Percentiles rank a stretch among this genome's conserved stretches.
Conservation (phyloP, 768 basidiomycete genomes). For the Lactarius sanguifluus region DNA sequence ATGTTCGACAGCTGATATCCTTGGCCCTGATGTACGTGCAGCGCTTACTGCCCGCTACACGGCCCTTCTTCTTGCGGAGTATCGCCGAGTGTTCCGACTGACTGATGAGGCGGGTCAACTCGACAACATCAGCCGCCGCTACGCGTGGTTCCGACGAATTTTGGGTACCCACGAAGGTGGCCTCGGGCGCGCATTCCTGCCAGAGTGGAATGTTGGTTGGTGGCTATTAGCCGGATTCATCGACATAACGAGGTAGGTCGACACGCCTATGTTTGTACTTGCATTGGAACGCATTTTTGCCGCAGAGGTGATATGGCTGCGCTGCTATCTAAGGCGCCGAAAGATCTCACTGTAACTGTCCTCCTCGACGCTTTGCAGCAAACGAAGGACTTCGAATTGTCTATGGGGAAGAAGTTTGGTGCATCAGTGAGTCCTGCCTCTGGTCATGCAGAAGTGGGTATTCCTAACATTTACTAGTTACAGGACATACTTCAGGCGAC, state of each 20-base stretch:
- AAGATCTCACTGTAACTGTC: constrained; percentile 69
- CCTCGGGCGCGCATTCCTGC: constrained; percentile 78
- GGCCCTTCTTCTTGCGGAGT: constrained; percentile 89
- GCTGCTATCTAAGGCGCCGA: constrained; percentile 74
- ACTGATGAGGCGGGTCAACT: constrained; percentile 95
- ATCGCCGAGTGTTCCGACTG: constrained; percentile 90
- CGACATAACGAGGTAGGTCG: constrained; percentile 79
- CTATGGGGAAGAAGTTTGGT: constrained; percentile 80
- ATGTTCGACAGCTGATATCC: constrained; percentile 84
- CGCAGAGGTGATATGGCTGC: constrained; percentile 79
- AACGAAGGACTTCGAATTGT: constrained; percentile 83
- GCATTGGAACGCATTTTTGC: background rate
- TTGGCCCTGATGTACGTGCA: constrained; percentile 79
- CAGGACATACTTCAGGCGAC: constrained; percentile 61
- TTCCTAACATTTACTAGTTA: constrained; percentile 43
- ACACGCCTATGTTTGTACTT: background rate
- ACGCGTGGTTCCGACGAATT: constrained; percentile 91
- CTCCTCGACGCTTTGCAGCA: constrained; percentile 86
- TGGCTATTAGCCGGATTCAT: constrained; percentile 79
- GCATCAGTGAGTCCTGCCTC: constrained; percentile 52
- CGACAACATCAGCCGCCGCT: constrained; percentile 90
- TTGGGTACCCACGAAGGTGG: constrained; percentile 87
- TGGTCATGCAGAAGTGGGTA: background rate
- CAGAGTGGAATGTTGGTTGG: constrained; percentile 84
- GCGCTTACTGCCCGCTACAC: constrained; percentile 88